phyloP scores from a whole-genome alignment of 2,329 filamentous ascomycete species.

The Hymenoscyphus salicellus region DNA sequence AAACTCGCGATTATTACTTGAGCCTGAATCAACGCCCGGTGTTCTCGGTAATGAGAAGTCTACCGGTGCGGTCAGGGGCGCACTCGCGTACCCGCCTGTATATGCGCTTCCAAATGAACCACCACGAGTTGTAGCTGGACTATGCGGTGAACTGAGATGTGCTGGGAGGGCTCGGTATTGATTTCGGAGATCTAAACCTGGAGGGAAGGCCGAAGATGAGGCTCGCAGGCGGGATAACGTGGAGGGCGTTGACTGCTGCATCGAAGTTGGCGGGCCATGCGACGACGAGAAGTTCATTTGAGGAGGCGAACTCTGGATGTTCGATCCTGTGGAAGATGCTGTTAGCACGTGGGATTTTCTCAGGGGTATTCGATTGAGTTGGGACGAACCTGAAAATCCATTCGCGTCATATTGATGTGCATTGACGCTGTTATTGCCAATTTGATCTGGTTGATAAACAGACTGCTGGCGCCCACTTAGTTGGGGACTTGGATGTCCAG shows the following conservation, averaged over 20 bases:
- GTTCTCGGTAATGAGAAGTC: conserved; percentile 51
- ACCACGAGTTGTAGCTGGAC: conserved; percentile 26
- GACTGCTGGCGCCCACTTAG: conserved; percentile 48
- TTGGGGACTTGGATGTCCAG: conserved; percentile 46
- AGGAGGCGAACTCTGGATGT: conserved; percentile 47
- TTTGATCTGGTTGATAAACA: conserved; percentile 50
- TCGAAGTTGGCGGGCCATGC: conserved; percentile 34
- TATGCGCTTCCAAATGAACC: conserved; percentile 43
- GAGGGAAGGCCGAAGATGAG: conserved; percentile 47
- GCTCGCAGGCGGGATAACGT: conserved; percentile 46
- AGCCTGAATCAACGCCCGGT: conserved; percentile 37
- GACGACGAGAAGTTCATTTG: conserved; percentile 50
- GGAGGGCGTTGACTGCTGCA: conserved; percentile 44
- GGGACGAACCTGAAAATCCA: conserved; percentile 48
- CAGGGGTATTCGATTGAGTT: conserved; percentile 22
- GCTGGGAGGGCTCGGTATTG: conserved; percentile 44
- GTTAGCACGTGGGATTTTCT: conserved; percentile 29
- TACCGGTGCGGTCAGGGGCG: conserved; percentile 52
- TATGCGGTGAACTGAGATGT: conserved; percentile 28
- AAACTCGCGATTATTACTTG: conserved; percentile 44
- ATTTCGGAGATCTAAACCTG: conserved; percentile 45
- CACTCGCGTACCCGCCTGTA: conserved; percentile 51
- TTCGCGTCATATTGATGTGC: conserved; percentile 50
- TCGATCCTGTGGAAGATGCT: conserved; percentile 39
- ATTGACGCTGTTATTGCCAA: conserved; percentile 42